These are phyloP conservation scores for Picea mariana DNA, from an alignment of 83 land plant genomes.

Conservation along the genomic window DNA sequence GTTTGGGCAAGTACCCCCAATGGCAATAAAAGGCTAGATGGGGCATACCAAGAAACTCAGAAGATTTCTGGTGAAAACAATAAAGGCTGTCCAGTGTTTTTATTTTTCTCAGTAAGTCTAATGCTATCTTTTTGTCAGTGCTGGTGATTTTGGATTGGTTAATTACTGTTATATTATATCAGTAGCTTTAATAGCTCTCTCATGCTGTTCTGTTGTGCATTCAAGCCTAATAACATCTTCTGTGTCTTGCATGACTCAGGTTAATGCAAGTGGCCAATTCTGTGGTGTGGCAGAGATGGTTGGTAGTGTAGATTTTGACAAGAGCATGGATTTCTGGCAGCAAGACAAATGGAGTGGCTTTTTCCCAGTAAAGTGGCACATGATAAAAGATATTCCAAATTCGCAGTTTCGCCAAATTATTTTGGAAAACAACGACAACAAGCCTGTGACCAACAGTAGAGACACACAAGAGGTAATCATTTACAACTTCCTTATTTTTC, in stretches of 20 bases:
- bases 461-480: conserved; percentile 83
- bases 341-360: too few relatives aligned
- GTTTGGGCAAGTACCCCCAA: conserved; percentile 89
- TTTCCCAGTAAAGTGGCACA: too few relatives aligned
- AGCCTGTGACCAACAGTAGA: conserved; percentile 71
- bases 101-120: conserved; percentile 69
- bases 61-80: conserved; percentile 26
- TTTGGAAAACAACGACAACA: conserved; percentile 64
- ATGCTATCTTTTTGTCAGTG: neutral
- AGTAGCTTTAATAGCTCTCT: neutral
- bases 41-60: conserved; percentile 67
- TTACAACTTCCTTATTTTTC: neutral
- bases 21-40: conserved; percentile 77
- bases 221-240: neutral
- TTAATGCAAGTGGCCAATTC: conserved; percentile 89
- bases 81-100: conserved; percentile 61
- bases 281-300: conserved; percentile 21
- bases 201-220: neutral
- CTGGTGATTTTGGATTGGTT: neutral
- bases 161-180: neutral
- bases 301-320: too few relatives aligned
- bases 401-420: too few relatives aligned
- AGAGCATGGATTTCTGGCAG: too few relatives aligned
- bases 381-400: too few relatives aligned
- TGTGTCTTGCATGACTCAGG: conserved; percentile 34